These are phyloP conservation scores for Diaporthe velutina DNA, from an alignment of 2,329 filamentous ascomycete genomes.

Conservation along the genomic window DNA sequence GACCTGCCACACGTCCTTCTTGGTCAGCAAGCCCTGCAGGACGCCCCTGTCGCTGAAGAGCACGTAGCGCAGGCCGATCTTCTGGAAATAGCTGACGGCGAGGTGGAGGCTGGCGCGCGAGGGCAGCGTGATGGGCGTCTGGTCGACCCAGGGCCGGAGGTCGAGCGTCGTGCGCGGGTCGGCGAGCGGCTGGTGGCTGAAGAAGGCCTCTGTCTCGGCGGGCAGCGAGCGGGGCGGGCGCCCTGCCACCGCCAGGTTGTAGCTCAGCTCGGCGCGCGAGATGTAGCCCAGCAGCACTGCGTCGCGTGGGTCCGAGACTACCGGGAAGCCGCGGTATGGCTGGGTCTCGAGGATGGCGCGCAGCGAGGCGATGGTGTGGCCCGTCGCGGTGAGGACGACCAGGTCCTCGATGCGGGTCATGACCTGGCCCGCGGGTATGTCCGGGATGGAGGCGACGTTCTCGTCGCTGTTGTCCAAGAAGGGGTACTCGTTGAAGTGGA, in stretches of 20 bases:
- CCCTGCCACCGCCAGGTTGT: slow-evolving; percentile 77
- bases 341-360: slow-evolving; percentile 78
- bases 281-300: slow-evolving; percentile 93
- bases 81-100: slow-evolving; percentile 94
- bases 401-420: slow-evolving; percentile 96
- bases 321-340: slow-evolving; percentile 90
- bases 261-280: slow-evolving; percentile 88
- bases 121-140: slow-evolving; percentile 93
- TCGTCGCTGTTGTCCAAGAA: slow-evolving; percentile 95
- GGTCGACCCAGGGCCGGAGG: slow-evolving; percentile 97
- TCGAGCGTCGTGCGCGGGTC: slow-evolving; percentile 86
- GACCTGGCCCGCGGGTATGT: slow-evolving; percentile 86
- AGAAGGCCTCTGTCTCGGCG: slow-evolving; percentile 82
- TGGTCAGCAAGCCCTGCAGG: slow-evolving; percentile 88
- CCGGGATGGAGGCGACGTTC: slow-evolving; percentile 70
- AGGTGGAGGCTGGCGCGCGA: slow-evolving; percentile 82
- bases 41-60: slow-evolving; percentile 86
- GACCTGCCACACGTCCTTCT: slow-evolving; percentile 97
- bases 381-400: slow-evolving; percentile 86
- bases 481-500: slow-evolving; percentile 94
- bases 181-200: slow-evolving; percentile 84
- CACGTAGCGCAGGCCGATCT: slow-evolving; percentile 90
- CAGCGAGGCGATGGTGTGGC: slow-evolving; percentile 86
- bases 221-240: slow-evolving; percentile 67
- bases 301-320: slow-evolving; percentile 82